phyloP scores from a whole-genome alignment of 2,329 filamentous ascomycete genomes.

The Pseudogymnoascus sp. region DNA sequence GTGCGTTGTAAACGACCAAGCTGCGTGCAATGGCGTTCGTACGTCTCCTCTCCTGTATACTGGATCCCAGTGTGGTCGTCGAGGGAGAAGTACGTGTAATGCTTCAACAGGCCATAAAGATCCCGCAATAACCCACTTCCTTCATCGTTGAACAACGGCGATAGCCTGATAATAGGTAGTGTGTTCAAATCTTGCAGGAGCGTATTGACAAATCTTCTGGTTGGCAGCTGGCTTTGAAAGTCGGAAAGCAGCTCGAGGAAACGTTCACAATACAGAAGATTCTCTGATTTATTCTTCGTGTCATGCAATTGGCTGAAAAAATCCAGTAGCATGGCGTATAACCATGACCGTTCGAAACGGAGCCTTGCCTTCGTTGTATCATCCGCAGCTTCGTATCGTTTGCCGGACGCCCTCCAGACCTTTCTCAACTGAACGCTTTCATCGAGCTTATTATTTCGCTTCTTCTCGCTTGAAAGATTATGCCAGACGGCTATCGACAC shows the following conservation, averaged over 20 bases:
- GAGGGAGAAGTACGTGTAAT: constrained; percentile 82
- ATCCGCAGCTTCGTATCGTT: constrained; percentile 81
- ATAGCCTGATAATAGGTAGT: constrained; percentile 67
- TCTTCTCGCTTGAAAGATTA: constrained; percentile 70
- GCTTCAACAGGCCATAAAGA: constrained; percentile 67
- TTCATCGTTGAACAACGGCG: constrained; percentile 67
- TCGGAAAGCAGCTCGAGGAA: constrained; percentile 87
- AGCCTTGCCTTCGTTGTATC: constrained; percentile 68
- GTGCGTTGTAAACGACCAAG: constrained; percentile 74
- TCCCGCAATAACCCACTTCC: constrained; percentile 73
- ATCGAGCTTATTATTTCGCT: constrained; percentile 64
- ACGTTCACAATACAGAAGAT: constrained; percentile 79
- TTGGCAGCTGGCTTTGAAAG: constrained; percentile 86
- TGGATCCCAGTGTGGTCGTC: constrained; percentile 84
- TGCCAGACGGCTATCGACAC: constrained; percentile 96
- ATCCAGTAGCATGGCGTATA: constrained; percentile 76
- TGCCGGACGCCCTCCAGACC: constrained; percentile 79
- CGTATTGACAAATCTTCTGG: constrained; percentile 85
- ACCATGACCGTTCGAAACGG: constrained; percentile 87
- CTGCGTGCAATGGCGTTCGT: constrained; percentile 67
- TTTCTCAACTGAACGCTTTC: constrained; percentile 70
- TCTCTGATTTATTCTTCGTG: constrained; percentile 45
- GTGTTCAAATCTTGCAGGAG: constrained; percentile 80
- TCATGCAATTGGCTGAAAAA: constrained; percentile 69
- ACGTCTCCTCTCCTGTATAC: constrained; percentile 61